Evolutionary conservation across 164 flowering plant genomes (phyloP), one percentile per base, ranked within the genome.

Genomic region (Warburgia ugandensis): DNA sequence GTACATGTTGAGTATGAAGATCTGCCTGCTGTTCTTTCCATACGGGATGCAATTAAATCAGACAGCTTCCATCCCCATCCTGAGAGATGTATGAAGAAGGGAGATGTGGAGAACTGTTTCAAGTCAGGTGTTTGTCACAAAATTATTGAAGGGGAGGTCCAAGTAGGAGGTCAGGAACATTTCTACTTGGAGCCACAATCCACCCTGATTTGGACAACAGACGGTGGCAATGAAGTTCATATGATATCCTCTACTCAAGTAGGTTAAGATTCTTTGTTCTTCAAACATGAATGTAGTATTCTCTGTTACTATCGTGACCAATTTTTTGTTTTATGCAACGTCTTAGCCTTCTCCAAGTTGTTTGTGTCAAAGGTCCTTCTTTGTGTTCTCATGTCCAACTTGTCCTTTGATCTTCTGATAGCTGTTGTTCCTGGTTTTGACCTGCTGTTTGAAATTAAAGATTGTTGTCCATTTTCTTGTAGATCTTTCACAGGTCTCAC

Each of bases 221-320:
- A 92, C 64, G 70, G 81, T 19, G 98, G 96, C 36, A 80, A 83
- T 60, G 98, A 91, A 73, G 90, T 91, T 64, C 88, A 87, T 59
- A 81, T 90, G 87, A 74, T 90, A 47, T 90, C 97, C 19, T 90
- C 97, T 30, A 90, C 97, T 47, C 97, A 90, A 65, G 96, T 90
- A 70, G 60, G 78, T 48, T 37, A 28, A 16, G 19, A 12, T 10
- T 52, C 23, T 38, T 25, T 40, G 33, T 28, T 29, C 40, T 7
- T 33, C 28, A 50, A 13, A 22, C 3, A 50, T 50, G 10, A 12
- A 45, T 30, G 23, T 20, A 0, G 10, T 13, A 16, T 37, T 22
- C 7, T 27, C n/a, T 38, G 29, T 37, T 26, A 22, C 21, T 26
- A 5, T 26, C 28, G n/a, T n/a, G n/a, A n/a, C n/a, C n/a, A n/a